Base-by-base conservation (phyloP, 176 grass and related monocot genomes). In the Eremochloa ophiuroides region DNA sequence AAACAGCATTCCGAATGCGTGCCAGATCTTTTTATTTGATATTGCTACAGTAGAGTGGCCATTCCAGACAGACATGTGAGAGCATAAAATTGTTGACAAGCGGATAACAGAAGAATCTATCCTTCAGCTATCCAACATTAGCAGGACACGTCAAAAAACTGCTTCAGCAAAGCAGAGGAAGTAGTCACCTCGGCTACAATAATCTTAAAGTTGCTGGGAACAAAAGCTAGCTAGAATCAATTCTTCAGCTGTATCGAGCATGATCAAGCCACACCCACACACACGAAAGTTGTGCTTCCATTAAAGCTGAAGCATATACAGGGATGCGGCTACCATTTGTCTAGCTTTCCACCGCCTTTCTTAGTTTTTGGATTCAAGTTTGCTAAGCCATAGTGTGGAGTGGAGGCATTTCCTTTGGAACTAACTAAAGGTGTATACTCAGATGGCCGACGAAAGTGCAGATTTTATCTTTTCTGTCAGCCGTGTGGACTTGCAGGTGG, bases 181-280 rank as follows among this genome's bases (percentile, higher is more conserved):
- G 67, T 31, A 86, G 66, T 78, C 83, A 74, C 23, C 23, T 25
- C 23, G 27, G 34, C 29, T 33, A 61, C 72, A 38, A 66, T 38
- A 69, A 39, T 58, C 66, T 66, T 66, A 86, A 82, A 86, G 78
- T 31, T 31, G 74, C 43, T 27, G 17, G 66, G 64, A 77, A 66
- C 22, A 78, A 78, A 71, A 63, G 77, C 71, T 70, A 9, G 46
- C 7, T 69, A 67, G 69, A 78, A 73, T 31, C 39, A 67, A 43
- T 28, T 41, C 78, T 48, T 81, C 28, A 71, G 20, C 37, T 39
- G 10, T 50, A 67, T 67, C 4, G 46, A 74, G 59, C 66, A 86
- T 78, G 78, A 78, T 82, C 73, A 50, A 27, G 66, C 55, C 58
- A 78, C 87, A n/a, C n/a, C n/a, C n/a, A n/a, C n/a, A n/a, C n/a